Conservation (phyloP, 176 grass and related monocot species). For the Thinopyrum elongatum region DNA sequence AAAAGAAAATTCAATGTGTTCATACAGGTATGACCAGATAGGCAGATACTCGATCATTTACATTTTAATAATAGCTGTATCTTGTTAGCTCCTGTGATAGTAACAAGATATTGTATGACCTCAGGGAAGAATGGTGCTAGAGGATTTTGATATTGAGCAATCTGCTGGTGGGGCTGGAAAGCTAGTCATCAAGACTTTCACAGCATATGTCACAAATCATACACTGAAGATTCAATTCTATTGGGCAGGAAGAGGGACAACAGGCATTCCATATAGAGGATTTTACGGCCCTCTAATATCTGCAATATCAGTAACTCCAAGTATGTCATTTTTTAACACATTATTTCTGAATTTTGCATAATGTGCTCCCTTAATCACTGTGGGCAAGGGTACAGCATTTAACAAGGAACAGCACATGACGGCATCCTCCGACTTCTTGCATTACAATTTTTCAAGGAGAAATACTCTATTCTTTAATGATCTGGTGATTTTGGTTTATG, state of each 20-base stretch:
- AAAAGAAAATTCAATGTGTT: slow-evolving; percentile 89
- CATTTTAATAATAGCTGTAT: neutral
- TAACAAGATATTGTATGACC: slow-evolving; percentile 15
- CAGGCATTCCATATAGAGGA: slow-evolving; percentile 82
- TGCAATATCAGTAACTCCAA: slow-evolving; percentile 90
- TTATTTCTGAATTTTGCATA: slow-evolving; percentile 13
- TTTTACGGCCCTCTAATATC: slow-evolving; percentile 88
- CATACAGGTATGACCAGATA: slow-evolving; percentile 67
- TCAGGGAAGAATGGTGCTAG: slow-evolving; percentile 77
- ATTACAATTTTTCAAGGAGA: neutral
- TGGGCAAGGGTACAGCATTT: neutral
- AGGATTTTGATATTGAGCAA: slow-evolving; percentile 81
- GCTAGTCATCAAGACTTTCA: slow-evolving; percentile 58
- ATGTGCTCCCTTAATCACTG: neutral
- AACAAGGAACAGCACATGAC: neutral
- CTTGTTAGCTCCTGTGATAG: slow-evolving; percentile 11
- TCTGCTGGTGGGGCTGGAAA: slow-evolving; percentile 56
- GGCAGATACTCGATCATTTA: neutral
- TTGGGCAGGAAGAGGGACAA: slow-evolving; percentile 90
- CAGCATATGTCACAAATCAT: slow-evolving; percentile 48
- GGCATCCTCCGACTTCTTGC: neutral
- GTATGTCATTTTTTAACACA: slow-evolving; percentile 45
- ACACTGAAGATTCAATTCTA: slow-evolving; percentile 80
- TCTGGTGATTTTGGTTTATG: slow-evolving; percentile 23
- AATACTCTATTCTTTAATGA: slow-evolving; percentile 9